Percentiles rank a stretch among this genome's conserved stretches.
These are phyloP conservation scores for Penicillium robsamsonii DNA, from an alignment of 495 filamentous ascomycete genomes.

Conservation along the genomic window DNA sequence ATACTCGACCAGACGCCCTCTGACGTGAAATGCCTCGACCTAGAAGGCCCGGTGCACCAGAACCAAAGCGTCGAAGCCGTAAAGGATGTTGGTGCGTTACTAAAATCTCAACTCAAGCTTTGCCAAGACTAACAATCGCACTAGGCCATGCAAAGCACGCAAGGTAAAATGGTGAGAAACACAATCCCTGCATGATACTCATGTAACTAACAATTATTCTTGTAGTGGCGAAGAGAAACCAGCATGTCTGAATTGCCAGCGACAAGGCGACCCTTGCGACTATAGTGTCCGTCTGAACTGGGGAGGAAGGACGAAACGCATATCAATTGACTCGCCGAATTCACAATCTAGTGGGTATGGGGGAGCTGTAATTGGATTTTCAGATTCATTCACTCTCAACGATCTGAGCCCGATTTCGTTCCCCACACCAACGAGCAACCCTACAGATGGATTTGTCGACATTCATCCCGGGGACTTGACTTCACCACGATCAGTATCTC, in stretches of 20 bases:
- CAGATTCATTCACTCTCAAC: constrained; percentile 16
- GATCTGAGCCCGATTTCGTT: constrained; percentile 10
- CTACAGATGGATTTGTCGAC: constrained; percentile 22
- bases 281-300: constrained; percentile 85
- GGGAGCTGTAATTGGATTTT: constrained; percentile 22
- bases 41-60: constrained; percentile 61
- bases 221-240: constrained; percentile 73
- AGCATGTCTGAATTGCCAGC: constrained; percentile 71
- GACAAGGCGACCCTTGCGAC: constrained; percentile 75
- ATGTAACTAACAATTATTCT: constrained; percentile 4
- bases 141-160: constrained; percentile 77
- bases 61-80: constrained; percentile 70
- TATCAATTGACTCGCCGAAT: constrained; percentile 37
- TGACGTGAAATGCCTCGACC: constrained; percentile 61
- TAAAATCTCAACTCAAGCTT: background rate
- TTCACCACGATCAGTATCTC: constrained; percentile 20
- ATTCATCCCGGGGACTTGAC: constrained; percentile 13
- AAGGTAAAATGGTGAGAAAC: constrained; percentile 74
- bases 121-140: constrained; percentile 7
- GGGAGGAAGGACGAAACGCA: constrained; percentile 62
- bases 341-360: constrained; percentile 36
- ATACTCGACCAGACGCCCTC: constrained; percentile 1
- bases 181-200: background rate
- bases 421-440: constrained; percentile 14
- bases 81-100: constrained; percentile 81